Evolutionary conservation across 1,284 basidiomycete species (phyloP).

Genomic region (Veloboletus limbatus): DNA sequence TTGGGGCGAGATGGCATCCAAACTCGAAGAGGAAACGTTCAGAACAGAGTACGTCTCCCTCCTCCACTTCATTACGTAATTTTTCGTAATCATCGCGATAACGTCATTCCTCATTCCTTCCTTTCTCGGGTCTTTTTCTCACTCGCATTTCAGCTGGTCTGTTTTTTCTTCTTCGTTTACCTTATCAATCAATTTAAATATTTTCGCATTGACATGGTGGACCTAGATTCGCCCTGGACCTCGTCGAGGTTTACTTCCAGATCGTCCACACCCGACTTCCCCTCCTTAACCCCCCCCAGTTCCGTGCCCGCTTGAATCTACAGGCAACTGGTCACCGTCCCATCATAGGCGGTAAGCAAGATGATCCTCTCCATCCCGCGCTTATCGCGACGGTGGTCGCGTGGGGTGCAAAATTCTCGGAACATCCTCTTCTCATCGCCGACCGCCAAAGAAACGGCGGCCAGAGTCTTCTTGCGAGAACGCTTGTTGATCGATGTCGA

Average conservation of each 20-base stretch:
- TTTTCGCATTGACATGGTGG: slow-evolving; percentile 19
- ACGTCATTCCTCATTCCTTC: slow-evolving; percentile 24
- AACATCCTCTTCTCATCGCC: slow-evolving; percentile 75
- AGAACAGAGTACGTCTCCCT: slow-evolving; percentile 66
- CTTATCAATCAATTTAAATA: slow-evolving; percentile 24
- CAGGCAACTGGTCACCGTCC: slow-evolving; percentile 35
- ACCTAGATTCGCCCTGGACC: slow-evolving; percentile 77
- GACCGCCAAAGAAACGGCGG: slow-evolving; percentile 72
- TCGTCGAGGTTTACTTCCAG: slow-evolving; percentile 87
- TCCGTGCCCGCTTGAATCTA: slow-evolving; percentile 63
- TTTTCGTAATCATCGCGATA: slow-evolving; percentile 26
- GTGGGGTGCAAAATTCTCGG: slow-evolving; percentile 90
- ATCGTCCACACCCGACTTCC: slow-evolving; percentile 83
- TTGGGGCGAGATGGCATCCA: slow-evolving; percentile 70
- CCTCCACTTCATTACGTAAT: slow-evolving; percentile 27
- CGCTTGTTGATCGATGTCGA: slow-evolving; percentile 74
- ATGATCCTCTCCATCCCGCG: slow-evolving; percentile 59
- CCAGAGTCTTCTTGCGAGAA: slow-evolving; percentile 75
- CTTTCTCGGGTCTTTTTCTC: slow-evolving; percentile 15
- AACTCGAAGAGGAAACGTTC: slow-evolving; percentile 67
- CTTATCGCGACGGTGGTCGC: slow-evolving; percentile 87
- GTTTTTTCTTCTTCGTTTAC: slow-evolving; percentile 18
- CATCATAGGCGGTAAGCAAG: slow-evolving; percentile 20
- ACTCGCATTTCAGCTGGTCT: slow-evolving; percentile 15
- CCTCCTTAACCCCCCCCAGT: slow-evolving; percentile 73